Base-by-base conservation (phyloP, 2,329 filamentous ascomycete genomes). In the Phaeosphaeria sp. region DNA sequence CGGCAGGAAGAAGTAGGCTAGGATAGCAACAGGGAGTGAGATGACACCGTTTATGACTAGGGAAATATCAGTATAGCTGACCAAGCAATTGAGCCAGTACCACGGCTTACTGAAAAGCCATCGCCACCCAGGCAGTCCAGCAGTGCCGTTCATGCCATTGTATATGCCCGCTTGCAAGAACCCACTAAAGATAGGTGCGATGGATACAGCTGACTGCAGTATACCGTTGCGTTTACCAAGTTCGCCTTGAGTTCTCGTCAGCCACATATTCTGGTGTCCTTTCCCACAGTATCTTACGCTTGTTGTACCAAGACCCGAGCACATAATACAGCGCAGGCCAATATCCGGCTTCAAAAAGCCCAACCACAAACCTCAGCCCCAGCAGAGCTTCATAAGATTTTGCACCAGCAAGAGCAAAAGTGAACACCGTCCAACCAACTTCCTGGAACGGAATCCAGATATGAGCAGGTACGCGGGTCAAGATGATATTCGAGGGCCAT, bases 101-200 rank as follows among this genome's bases (percentile, higher is more conserved):
- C n/a, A 23, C 9, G 7, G 20, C 59, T 18, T 54, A 62, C 55
- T 55, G 47, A 68, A 68, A 2, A 69, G 17, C 65, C 67, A 68
- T 53, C 63, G 62, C 73, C 73, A 75, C 9, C 72, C 70, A 21
- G 62, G 53, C n/a, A 73, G 82, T 18, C 82, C 84, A 63, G 85
- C 84, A 65, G 84, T 85, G 72, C 85, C 86, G 68, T 86, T 85
- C 64, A 86, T 78, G 5, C 83, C 83, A 22, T 79, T 77, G 68
- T 85, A 82, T 59, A 83, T 85, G 1, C 84, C 84, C 4, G 81
- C 80, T 67, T 83, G 76, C 58, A 84, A 75, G 50, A 79, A 82
- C 5, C 80, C 79, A 15, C 57, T 61, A 43, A 65, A 60, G 25
- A 64, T 65, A 1, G 54, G 55, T 11, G 63, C 63, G 18, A 64